Conservation (phyloP, 345 rosid species). For the Orychophragmus violaceus region DNA sequence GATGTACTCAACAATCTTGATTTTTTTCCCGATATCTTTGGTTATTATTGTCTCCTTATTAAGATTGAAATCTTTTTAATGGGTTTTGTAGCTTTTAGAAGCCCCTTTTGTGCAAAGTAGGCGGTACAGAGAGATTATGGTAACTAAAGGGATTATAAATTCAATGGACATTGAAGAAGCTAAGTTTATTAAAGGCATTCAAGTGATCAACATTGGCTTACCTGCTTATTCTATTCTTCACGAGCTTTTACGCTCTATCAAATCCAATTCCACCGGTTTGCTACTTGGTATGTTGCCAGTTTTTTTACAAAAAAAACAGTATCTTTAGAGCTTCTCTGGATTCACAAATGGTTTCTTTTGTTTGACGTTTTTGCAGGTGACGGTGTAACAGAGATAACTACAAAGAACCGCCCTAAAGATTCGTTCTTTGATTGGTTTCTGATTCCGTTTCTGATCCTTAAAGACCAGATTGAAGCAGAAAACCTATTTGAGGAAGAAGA, state of each 20-base stretch:
- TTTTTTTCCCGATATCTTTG: neutral
- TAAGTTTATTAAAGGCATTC: constrained; percentile 49
- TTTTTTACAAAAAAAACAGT: too few relatives aligned
- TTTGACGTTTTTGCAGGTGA: constrained; percentile 41
- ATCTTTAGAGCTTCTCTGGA: neutral
- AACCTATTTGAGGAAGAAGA: constrained; percentile 65
- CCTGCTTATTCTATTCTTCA: constrained; percentile 82
- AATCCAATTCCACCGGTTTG: constrained; percentile 54
- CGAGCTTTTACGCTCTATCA: constrained; percentile 52
- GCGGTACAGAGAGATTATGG: constrained; percentile 50
- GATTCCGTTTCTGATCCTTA: constrained; percentile 70
- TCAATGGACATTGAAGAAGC: constrained; percentile 71
- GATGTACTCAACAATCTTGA: constrained; percentile 42
- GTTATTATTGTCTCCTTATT: neutral
- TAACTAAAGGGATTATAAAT: constrained; percentile 66
- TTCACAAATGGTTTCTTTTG: neutral
- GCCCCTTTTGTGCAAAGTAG: constrained; percentile 53
- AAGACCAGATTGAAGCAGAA: constrained; percentile 77
- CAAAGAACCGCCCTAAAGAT: constrained; percentile 72
- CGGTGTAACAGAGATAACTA: constrained; percentile 50
- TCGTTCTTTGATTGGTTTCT: constrained; percentile 84
- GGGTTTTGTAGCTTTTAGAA: constrained; percentile 46
- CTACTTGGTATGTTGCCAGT: constrained; percentile 48
- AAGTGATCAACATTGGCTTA: constrained; percentile 64
- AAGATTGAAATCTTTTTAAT: neutral